Conservation (phyloP, 2,329 filamentous ascomycete species). For the Fusarium sp. region DNA sequence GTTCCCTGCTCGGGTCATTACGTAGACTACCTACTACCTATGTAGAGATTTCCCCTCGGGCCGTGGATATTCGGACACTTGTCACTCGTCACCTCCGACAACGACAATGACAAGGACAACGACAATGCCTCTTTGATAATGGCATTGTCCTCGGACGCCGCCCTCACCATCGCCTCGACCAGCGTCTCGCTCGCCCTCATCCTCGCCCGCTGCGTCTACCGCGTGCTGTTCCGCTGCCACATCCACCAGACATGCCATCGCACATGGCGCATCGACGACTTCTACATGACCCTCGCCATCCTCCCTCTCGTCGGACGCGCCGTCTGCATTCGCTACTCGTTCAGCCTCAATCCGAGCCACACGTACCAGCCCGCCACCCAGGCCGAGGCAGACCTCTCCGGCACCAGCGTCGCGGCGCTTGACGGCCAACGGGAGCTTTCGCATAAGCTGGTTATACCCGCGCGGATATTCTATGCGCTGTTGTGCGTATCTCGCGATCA, state of each 20-base stretch:
- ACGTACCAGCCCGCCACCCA: constrained; percentile 37
- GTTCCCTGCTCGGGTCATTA: too few relatives aligned
- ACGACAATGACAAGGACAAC: constrained; percentile 15
- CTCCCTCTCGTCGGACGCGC: constrained; percentile 47
- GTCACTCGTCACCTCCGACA: background rate
- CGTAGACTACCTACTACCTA: too few relatives aligned
- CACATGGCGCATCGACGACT: constrained; percentile 48
- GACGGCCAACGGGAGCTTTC: constrained; percentile 40
- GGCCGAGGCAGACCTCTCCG: constrained; percentile 32
- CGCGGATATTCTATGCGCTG: constrained; percentile 46
- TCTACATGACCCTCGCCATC: constrained; percentile 49
- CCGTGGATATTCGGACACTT: too few relatives aligned
- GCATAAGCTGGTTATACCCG: constrained; percentile 45
- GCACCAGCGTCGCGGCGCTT: constrained; percentile 28
- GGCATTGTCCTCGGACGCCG: constrained; percentile 41
- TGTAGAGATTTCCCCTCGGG: too few relatives aligned
- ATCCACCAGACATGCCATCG: constrained; percentile 47
- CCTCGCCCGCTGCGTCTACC: constrained; percentile 45
- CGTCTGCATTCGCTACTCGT: constrained; percentile 40
- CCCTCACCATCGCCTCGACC: constrained; percentile 45
- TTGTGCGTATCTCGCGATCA: constrained; percentile 36
- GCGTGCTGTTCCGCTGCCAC: constrained; percentile 44
- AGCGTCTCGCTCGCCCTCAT: constrained; percentile 46
- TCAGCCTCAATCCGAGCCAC: constrained; percentile 45
- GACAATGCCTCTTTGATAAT: constrained; percentile 5